Conservation (phyloP, 78 protist genomes). For the Guillardia theta region DNA sequence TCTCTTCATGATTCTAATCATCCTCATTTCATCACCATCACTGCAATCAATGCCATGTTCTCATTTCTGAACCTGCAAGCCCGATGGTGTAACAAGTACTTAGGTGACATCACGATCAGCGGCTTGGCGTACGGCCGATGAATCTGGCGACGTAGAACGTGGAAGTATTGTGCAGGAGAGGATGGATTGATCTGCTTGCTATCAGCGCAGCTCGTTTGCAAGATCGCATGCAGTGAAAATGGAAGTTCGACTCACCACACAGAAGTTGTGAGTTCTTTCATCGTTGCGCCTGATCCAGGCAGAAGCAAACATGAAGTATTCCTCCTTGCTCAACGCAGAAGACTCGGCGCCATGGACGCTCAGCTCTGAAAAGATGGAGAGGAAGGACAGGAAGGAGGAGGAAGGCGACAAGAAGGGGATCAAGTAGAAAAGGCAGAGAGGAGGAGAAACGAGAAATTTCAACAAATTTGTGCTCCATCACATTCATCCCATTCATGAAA, state of each 20-base stretch:
- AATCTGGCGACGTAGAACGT: slow-evolving; percentile 92
- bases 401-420: background rate
- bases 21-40: background rate
- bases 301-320: background rate
- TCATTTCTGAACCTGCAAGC: background rate
- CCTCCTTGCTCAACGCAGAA: background rate
- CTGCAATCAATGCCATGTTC: background rate
- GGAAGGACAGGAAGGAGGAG: background rate
- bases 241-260: slow-evolving; percentile 68
- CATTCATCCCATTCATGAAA: too few relatives aligned
- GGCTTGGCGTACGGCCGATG: slow-evolving; percentile 94
- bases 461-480: too few relatives aligned
- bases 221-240: background rate
- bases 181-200: slow-evolving; percentile 65
- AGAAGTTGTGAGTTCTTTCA: slow-evolving; percentile 9
- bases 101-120: slow-evolving; percentile 83
- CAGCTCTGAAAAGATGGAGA: background rate
- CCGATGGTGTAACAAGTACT: slow-evolving; percentile 69
- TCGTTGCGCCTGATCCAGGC: slow-evolving; percentile 13
- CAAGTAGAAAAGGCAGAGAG: background rate
- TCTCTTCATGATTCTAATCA: too few relatives aligned
- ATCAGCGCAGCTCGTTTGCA: background rate
- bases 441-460: too few relatives aligned
- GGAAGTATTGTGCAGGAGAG: slow-evolving; percentile 94
- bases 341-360: background rate